Base-by-base conservation (phyloP, 345 rosid species). In the Clausena lansium region DNA sequence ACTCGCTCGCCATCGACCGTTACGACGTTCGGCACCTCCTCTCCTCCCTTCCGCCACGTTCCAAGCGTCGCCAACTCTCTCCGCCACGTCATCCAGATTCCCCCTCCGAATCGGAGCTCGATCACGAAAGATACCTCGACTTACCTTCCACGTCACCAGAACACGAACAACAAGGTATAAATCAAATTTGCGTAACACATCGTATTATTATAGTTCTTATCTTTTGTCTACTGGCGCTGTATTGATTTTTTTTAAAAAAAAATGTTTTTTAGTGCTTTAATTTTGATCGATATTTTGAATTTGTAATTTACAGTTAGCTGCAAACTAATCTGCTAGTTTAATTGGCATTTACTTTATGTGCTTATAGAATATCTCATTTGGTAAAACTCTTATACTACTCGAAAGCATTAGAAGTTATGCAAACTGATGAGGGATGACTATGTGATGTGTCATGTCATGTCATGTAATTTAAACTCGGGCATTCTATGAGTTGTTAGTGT, bases 1-100 rank as follows among this genome's bases (percentile, higher is more conserved):
- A 93, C 81, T 87, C 90, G 70, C 94, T 95, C 64, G 76, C 88
- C 76, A 95, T 95, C 82, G 99, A 95, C 87, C 98, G 99, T 19
- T 95, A 95, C 83, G 98, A 95, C 81, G 98, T 90, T 22, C 99
- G 99, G 54, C 99, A 95, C 82, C 98, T 95, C 81, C 97, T 95
- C 81, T 86, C 97, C 75, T 54, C 89, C 67, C 98, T 92, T 39
- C 97, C 98, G 32, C 91, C 91, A 5, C 97, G 94, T 17, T 80
- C 78, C 47, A 88, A 80, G 79, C 91, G 90, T 73, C 89, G 86
- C 65, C 81, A 28, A 55, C 74, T 27, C 67, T 71, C 83, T 9
- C 85, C 85, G 69, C 30, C 77, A 30, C 65, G 68, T 50, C 33
- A 38, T 60, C 82, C 81, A 4, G 85, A 82, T 2, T 58, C 77